Evolutionary conservation across 1,284 basidiomycete genomes (phyloP).

Genomic region (Anthracocystis panici-leucophaei): DNA sequence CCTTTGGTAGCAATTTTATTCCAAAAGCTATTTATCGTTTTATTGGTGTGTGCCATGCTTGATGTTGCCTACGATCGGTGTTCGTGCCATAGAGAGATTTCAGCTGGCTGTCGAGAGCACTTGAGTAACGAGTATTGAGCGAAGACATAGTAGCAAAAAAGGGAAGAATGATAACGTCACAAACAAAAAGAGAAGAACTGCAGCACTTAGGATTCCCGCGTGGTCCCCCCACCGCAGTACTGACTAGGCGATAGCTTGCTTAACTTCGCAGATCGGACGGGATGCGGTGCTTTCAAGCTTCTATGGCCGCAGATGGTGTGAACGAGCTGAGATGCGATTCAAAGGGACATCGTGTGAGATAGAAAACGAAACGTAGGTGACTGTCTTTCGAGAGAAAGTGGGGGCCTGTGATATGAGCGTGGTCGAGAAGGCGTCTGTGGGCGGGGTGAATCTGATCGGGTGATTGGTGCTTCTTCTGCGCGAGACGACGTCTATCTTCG

Average conservation of each 20-base stretch:
- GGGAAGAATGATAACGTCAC: not conserved
- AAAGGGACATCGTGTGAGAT: not conserved
- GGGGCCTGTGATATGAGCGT: not conserved
- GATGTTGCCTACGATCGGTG: too few species aligned
- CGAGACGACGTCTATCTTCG: too few species aligned
- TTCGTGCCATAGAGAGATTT: too few species aligned
- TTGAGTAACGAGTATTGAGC: too few species aligned
- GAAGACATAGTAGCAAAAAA: not conserved
- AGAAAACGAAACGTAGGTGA: too few species aligned
- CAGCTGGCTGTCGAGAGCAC: too few species aligned
- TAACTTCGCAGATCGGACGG: conserved; percentile 84
- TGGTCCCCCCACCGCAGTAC: conserved; percentile 87
- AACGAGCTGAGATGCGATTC: too few species aligned
- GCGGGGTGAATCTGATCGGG: too few species aligned
- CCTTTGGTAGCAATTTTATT: conserved; percentile 18
- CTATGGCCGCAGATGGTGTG: conserved; percentile 78
- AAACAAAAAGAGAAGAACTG: conserved; percentile 73
- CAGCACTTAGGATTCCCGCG: conserved; percentile 83
- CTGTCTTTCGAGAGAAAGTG: too few species aligned
- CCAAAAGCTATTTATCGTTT: conserved; percentile 11
- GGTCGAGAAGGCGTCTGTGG: not conserved
- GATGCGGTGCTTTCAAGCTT: conserved; percentile 83
- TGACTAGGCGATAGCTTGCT: conserved; percentile 82
- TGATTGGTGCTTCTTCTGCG: too few species aligned
- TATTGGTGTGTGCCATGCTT: not conserved